A percentile compares a stretch with the other conserved stretches of the same genome.
These are phyloP conservation scores for Fagopyrum homotropicum DNA, from an alignment of 148 eudicot species.

Conservation along the genomic window DNA sequence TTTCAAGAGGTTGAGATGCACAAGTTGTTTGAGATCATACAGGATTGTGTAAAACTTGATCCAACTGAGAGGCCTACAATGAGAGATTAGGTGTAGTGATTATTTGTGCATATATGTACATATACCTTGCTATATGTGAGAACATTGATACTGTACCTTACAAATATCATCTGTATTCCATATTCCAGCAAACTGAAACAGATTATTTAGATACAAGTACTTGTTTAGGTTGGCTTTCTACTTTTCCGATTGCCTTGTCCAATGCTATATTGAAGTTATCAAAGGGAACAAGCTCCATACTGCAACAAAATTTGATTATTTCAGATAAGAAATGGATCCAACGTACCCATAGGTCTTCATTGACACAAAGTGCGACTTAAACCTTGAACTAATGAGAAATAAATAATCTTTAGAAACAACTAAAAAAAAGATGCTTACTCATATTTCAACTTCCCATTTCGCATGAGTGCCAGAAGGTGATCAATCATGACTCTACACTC, in stretches of 20 bases:
- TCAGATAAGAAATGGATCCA: not conserved
- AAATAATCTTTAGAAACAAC: not conserved
- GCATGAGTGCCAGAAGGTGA: conserved; percentile 50
- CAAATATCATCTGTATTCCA: too few relatives aligned
- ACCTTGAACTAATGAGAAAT: too few relatives aligned
- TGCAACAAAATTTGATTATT: conserved; percentile 17
- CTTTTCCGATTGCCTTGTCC: conserved; percentile 54
- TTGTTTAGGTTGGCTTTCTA: conserved; percentile 58
- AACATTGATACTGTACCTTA: not conserved
- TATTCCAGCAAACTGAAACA: too few relatives aligned
- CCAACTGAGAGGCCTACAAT: conserved; percentile 54
- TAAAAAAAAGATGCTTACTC: conserved; percentile 42
- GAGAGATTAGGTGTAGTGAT: conserved; percentile 24
- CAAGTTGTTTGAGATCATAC: conserved; percentile 37
- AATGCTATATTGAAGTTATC: conserved; percentile 38
- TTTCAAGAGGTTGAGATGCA: conserved; percentile 41
- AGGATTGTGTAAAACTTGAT: conserved; percentile 47
- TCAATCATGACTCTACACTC: conserved; percentile 77
- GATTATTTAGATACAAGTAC: conserved; percentile 37
- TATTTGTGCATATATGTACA: not conserved
- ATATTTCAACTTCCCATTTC: conserved; percentile 66
- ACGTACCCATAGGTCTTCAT: too few relatives aligned
- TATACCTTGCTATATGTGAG: not conserved
- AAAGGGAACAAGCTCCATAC: conserved; percentile 60
- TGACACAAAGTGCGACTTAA: too few relatives aligned